Conservation (phyloP, 371 early-diverging fungal species). For the Dinochytrium kinnereticum region DNA sequence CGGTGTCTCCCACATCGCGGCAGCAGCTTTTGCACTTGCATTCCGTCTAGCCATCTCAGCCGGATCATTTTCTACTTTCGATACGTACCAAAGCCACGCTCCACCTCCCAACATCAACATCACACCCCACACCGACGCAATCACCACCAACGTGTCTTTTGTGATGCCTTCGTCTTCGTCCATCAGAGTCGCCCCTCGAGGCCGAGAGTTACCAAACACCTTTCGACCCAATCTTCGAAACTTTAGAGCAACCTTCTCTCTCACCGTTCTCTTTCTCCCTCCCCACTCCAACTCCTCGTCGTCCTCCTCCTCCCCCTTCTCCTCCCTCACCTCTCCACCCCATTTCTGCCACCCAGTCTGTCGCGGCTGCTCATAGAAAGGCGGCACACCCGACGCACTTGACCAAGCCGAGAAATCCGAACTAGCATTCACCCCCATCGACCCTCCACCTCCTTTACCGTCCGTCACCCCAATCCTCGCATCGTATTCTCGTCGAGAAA, state of each 20-base stretch:
- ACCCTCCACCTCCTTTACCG: background rate
- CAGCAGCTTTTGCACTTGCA: background rate
- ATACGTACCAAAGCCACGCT: background rate
- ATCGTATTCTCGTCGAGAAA: slow-evolving; percentile 20
- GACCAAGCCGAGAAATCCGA: slow-evolving; percentile 6
- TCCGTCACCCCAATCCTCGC: background rate
- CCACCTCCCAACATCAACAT: background rate
- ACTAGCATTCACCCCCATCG: background rate
- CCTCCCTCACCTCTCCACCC: background rate
- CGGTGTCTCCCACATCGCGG: background rate
- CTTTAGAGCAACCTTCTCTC: background rate
- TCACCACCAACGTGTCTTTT: background rate
- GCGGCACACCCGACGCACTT: background rate
- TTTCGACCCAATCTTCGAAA: background rate
- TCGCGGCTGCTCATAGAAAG: background rate
- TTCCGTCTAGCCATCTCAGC: background rate
- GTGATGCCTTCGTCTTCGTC: too few relatives aligned
- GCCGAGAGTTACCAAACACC: background rate
- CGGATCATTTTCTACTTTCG: background rate
- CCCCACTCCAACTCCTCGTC: background rate
- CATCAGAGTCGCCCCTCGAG: too few relatives aligned
- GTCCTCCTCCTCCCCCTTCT: background rate
- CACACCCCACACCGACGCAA: background rate
- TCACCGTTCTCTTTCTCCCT: background rate
- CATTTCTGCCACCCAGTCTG: background rate